Evolutionary conservation across 2,329 filamentous ascomycete genomes (phyloP), one percentile per base, ranked within the genome.

Genomic region (Pleoardoris graminearum): DNA sequence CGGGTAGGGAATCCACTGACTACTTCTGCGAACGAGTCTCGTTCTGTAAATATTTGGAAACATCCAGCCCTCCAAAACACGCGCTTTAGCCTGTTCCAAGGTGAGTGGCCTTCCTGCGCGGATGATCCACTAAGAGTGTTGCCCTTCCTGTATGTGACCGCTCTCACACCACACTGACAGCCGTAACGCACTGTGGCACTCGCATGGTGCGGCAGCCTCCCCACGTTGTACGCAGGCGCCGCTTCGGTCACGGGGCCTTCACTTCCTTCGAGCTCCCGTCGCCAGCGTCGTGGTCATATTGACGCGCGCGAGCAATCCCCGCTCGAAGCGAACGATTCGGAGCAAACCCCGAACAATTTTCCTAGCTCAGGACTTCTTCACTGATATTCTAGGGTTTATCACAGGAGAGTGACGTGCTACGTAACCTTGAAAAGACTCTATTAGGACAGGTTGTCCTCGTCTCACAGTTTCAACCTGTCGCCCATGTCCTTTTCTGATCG

Each of bases 381-480:
- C n/a, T n/a, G n/a, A n/a, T n/a, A n/a, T n/a, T 16, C 16, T 16
- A 6, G 17, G 17, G 14, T 17, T 16, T 16, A 7, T 33, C 7
- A 37, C 3, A 6, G 35, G 8, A 10, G 3, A 6, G 35, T 19
- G n/a, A n/a, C n/a, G n/a, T n/a, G n/a, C n/a, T n/a, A n/a, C 10
- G 6, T n/a, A 33, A 4, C 12, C 14, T 4, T 33, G 30, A 7
- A n/a, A 4, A 33, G 10, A 16, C 6, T 12, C 7, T 33, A 33
- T 16, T 16, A 12, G 17, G n/a, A n/a, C 37, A 7, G 19, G 11
- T 23, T 7, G 39, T n/a, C 8, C 23, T 38, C 45, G 39, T 50
- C 39, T 43, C 48, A 50, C 48, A 45, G 48, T 45, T 50, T 45
- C 48, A 36, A 46, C 43, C 23, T 25, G 19, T 36, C 42, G 30